A percentile compares a stretch with the other conserved stretches of the same genome.
Conservation (phyloP, 805 yeast genomes). For the Teunomyces barrocoloradensis region DNA sequence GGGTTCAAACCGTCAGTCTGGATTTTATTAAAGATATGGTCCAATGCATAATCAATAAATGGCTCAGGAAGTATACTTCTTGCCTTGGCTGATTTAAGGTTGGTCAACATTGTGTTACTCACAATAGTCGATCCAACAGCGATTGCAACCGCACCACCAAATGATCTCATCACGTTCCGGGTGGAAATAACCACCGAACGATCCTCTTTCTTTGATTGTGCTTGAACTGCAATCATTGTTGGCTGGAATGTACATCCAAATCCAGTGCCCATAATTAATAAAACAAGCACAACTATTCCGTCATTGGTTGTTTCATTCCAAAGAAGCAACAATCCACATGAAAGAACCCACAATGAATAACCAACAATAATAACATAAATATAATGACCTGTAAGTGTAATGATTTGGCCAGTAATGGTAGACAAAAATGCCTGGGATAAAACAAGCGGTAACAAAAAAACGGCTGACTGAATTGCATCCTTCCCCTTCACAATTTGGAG, state of each 20-base stretch:
- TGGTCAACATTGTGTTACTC: constrained; percentile 30
- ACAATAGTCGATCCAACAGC: constrained; percentile 44
- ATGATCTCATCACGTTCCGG: constrained; percentile 53
- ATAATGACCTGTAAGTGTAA: constrained; percentile 44
- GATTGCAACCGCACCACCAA: constrained; percentile 63
- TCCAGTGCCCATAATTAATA: constrained; percentile 34
- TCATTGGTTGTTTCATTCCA: constrained; percentile 28
- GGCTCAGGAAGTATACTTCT: constrained; percentile 10
- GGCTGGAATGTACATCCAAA: constrained; percentile 55
- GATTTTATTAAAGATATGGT: constrained; percentile 27
- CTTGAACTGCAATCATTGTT: constrained; percentile 53
- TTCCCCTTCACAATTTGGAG: constrained; percentile 45
- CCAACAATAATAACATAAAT: constrained; percentile 42
- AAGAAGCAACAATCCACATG: constrained; percentile 37
- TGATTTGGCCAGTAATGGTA: constrained; percentile 44
- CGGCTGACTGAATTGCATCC: constrained; percentile 39
- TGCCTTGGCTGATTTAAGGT: constrained; percentile 12
- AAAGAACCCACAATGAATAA: constrained; percentile 39
- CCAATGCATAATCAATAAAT: constrained; percentile 12
- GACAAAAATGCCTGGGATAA: constrained; percentile 42
- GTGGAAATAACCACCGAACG: constrained; percentile 59
- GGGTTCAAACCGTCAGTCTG: constrained; percentile 19
- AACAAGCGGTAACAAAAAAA: constrained; percentile 44
- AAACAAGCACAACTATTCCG: constrained; percentile 30
- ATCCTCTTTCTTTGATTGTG: constrained; percentile 49